Conservation (phyloP, 2,329 filamentous ascomycete species). For the Aspergillus caelatus region DNA sequence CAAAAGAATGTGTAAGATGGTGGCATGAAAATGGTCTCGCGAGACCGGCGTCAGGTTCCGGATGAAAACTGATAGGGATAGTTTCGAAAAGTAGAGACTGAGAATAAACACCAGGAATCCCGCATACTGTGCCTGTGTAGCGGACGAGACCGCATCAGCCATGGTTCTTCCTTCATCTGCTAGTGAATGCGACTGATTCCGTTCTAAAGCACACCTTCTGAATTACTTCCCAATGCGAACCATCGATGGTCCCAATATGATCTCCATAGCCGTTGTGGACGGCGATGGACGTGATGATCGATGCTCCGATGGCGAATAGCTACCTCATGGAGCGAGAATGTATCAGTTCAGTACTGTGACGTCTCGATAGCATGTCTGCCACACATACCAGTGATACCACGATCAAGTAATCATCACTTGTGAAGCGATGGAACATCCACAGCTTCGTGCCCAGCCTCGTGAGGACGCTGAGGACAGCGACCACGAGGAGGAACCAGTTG, state of each 20-base stretch:
- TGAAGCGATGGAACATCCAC: conserved; percentile 23
- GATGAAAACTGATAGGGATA: conserved; percentile 28
- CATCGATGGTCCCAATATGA: conserved; percentile 17
- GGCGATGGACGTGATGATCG: conserved; percentile 22
- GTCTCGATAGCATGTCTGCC: no score
- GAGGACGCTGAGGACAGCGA: conserved; percentile 23
- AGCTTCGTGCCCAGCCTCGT: conserved; percentile 26
- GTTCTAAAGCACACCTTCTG: conserved; percentile 22
- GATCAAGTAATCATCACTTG: conserved; percentile 26
- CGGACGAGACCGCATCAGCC: background rate
- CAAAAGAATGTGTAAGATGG: conserved; percentile 16
- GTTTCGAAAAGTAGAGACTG: conserved; percentile 26
- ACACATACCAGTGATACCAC: conserved; percentile 18
- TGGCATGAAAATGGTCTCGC: conserved; percentile 21
- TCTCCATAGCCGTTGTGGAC: conserved; percentile 27
- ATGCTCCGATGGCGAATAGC: conserved; percentile 23
- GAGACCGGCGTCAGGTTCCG: conserved; percentile 21
- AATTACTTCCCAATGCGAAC: conserved; percentile 17
- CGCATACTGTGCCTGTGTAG: conserved; percentile 23
- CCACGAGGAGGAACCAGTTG: conserved; percentile 25
- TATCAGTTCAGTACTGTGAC: background rate
- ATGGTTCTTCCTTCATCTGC: background rate
- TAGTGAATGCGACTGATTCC: no score
- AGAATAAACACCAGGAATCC: conserved; percentile 23
- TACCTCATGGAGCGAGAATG: background rate